These are phyloP conservation scores for Vaccinium darrowii DNA, from an alignment of 148 eudicot species.

Conservation along the genomic window DNA sequence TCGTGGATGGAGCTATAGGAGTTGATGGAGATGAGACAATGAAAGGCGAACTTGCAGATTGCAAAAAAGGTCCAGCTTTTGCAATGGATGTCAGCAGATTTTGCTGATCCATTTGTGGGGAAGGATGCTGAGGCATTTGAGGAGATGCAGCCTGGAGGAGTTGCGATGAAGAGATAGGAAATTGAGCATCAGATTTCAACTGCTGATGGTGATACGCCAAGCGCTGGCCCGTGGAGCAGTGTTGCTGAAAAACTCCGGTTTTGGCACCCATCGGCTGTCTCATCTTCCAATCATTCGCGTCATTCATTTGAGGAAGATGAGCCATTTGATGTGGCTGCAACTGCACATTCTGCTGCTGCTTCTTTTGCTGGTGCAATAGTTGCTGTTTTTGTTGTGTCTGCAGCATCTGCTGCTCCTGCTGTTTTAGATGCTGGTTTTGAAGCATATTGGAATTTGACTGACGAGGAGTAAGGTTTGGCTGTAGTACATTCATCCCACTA, in stretches of 20 bases:
- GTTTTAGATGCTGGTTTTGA: slow-evolving; percentile 68
- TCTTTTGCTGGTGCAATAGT: slow-evolving; percentile 53
- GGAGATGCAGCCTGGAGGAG: slow-evolving; percentile 69
- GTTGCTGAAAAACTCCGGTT: slow-evolving; percentile 64
- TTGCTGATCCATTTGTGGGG: slow-evolving; percentile 90
- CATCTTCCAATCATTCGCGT: slow-evolving; percentile 59
- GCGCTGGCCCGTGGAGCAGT: slow-evolving; percentile 58
- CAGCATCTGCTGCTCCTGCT: slow-evolving; percentile 60
- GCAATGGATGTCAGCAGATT: slow-evolving; percentile 45
- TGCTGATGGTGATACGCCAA: slow-evolving; percentile 60
- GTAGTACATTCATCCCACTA: slow-evolving; percentile 52
- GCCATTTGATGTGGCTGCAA: slow-evolving; percentile 61
- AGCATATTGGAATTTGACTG: slow-evolving; percentile 64
- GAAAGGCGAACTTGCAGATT: slow-evolving; percentile 81
- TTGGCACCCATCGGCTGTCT: slow-evolving; percentile 65
- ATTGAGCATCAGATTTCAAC: slow-evolving; percentile 59
- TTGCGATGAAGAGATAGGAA: slow-evolving; percentile 72
- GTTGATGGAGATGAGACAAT: slow-evolving; percentile 75
- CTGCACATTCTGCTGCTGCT: slow-evolving; percentile 55
- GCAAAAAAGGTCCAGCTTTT: slow-evolving; percentile 77
- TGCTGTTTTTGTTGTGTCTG: slow-evolving; percentile 37
- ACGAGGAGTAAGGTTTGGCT: slow-evolving; percentile 48
- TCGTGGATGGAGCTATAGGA: slow-evolving; percentile 76
- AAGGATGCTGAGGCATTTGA: slow-evolving; percentile 71
- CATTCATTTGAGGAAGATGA: slow-evolving; percentile 71